A percentile compares a stretch with the other conserved stretches of the same genome.
These are phyloP conservation scores for Rhodotorula sp. DNA, from an alignment of 1,284 basidiomycete species.

Conservation along the genomic window DNA sequence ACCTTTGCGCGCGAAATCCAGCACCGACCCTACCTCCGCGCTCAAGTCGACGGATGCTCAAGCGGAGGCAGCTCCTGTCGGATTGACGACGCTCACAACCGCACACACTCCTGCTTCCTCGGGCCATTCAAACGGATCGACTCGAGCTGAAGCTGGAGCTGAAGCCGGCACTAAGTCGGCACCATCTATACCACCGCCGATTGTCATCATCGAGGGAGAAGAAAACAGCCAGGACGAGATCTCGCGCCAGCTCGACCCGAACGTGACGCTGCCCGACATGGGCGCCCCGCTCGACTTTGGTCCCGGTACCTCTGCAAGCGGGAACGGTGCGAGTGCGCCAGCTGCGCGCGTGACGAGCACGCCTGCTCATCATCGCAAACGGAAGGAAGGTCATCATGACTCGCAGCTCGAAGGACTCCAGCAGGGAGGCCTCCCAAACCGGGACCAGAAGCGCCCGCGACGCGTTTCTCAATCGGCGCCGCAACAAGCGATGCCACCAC, in stretches of 20 bases:
- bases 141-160: too few species aligned
- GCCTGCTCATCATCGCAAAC: conserved; percentile 1
- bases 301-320: too few species aligned
- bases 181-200: not conserved
- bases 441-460: not conserved
- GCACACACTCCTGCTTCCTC: not conserved
- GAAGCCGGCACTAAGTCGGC: too few species aligned
- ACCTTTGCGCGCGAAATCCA: not conserved
- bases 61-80: too few species aligned
- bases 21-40: too few species aligned
- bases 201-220: not conserved
- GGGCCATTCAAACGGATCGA: too few species aligned
- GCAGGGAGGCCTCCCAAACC: not conserved
- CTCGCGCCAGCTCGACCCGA: not conserved
- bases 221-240: not conserved
- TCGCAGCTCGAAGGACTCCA: too few species aligned
- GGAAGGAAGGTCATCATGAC: not conserved
- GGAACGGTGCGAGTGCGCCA: too few species aligned
- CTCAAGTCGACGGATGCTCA: too few species aligned
- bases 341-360: conserved; percentile 7
- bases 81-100: too few species aligned
- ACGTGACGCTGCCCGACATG: conserved; percentile 19
- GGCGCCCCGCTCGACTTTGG: conserved; percentile 23
- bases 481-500: not conserved
- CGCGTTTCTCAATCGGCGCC: not conserved